Base-by-base conservation (phyloP, 257 asterid species). In the Vinca minor region DNA sequence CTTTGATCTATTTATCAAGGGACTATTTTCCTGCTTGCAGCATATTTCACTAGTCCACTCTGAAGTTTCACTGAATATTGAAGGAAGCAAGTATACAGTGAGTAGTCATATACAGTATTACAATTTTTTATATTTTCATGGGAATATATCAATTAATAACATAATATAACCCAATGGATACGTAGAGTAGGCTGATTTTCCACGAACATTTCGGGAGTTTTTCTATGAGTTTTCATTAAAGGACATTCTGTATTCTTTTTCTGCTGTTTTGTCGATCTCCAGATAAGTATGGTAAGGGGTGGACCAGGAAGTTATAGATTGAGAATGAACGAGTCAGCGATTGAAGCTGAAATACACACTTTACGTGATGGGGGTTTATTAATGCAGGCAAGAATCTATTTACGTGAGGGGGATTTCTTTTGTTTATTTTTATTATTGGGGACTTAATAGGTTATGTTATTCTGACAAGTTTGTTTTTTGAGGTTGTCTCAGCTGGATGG, bases 21-120 rank as follows among this genome's bases (percentile, higher is more conserved):
- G 53, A 62, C 62, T 17, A n/a, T 67, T 66, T 45, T 46, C 63
- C 71, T 72, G n/a, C 73, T 65, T 81, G 95, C 92, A 93, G 99
- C 97, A 93, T 78, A 85, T 93, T 68, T 93, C 99, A 32, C 88
- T 93, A 62, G 99, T 93, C 74, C 81, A 80, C 80, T 89, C 99
- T 73, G 89, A 85, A 73, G 95, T 93, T 81, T 89, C 99, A 36
- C 73, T 89, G 74, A 93, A 93, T 78, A 93, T 93, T 65, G 99
- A 93, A 82, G 99, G 99, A 77, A 89, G 95, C 91, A 93, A 93
- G 82, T 93, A 93, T 75, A 93, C 94, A 52, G 99, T 93, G 82
- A 79, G 96, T 81, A 55, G 36, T 67, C 39, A 20, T 28, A 49
- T 45, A 42, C 29, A 4, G 52, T 35, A 9, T 8, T 3, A 49